These are phyloP conservation scores for Leccinum ponderosum DNA, from an alignment of 1,284 basidiomycete species.

Conservation along the genomic window DNA sequence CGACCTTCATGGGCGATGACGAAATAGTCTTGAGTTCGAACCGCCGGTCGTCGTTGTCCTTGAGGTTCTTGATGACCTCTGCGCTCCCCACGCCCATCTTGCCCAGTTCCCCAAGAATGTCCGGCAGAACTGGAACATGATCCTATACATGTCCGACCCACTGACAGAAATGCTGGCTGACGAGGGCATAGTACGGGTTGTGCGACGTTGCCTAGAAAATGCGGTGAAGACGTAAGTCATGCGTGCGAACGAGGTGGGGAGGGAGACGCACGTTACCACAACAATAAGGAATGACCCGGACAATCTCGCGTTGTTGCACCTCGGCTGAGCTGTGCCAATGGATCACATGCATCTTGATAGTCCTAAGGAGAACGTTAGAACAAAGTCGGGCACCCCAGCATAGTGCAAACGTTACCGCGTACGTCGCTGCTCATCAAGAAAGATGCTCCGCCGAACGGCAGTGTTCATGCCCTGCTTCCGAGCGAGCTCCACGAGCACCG, in stretches of 20 bases:
- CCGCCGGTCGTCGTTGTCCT: constrained; percentile 43
- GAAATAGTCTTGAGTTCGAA: constrained; percentile 61
- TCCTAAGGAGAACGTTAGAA: constrained; percentile 53
- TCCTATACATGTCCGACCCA: constrained; percentile 78
- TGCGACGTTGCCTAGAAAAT: constrained; percentile 46
- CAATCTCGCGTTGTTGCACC: constrained; percentile 91
- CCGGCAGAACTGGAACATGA: constrained; percentile 96
- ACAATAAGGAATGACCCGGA: constrained; percentile 91
- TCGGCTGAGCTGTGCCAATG: constrained; percentile 82
- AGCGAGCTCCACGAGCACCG: constrained; percentile 75
- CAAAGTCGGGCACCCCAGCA: background rate
- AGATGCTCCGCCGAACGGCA: constrained; percentile 88
- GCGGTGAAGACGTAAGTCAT: background rate
- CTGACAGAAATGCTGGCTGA: constrained; percentile 73
- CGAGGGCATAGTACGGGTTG: constrained; percentile 97
- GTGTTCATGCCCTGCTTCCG: constrained; percentile 98
- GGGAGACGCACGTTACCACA: constrained; percentile 71
- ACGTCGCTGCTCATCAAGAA: constrained; percentile 96
- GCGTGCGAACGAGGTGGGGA: too few relatives aligned
- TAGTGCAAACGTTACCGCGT: constrained; percentile 26
- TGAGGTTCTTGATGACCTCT: constrained; percentile 69
- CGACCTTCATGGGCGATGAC: constrained; percentile 55
- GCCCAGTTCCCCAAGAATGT: constrained; percentile 91
- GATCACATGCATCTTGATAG: constrained; percentile 90
- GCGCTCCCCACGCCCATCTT: constrained; percentile 82